Evolutionary conservation across 2,329 filamentous ascomycete genomes (phyloP), one percentile per base, ranked within the genome.

Genomic region (Trichophyton mentagrophytes): DNA sequence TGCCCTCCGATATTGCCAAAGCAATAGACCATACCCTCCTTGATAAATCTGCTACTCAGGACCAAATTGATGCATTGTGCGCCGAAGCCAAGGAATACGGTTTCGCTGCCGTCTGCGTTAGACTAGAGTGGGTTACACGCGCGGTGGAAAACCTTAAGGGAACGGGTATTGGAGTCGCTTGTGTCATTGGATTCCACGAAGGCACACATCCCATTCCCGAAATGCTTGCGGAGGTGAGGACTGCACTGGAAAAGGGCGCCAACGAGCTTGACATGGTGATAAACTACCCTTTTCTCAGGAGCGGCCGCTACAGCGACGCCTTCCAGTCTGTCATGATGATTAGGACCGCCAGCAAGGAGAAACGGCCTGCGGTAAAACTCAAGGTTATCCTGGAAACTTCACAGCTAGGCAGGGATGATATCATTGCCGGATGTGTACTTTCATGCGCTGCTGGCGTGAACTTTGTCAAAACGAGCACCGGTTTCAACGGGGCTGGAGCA

Each of bases 371-470:
- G 74, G 3, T 74, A 1, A 71, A 74, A 22, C 66, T 80, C 46
- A 85, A 85, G 68, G 77, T 84, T 53, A 85, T 85, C 64, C 69
- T 85, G 58, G 82, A 85, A 68, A 83, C 82, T 6, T 79, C 78
- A 0, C 78, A 81, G 66, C 72, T 85, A 17, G 69, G 67, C 2
- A 64, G 68, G 3, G 66, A 73, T 3, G 75, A 84, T 63, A 78
- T 84, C 60, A 74, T 84, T 38, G 80, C 80, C 1, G 82, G 76
- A 0, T 77, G 76, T 17, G 74, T 79, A 22, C 72, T 85, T 46
- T 77, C 79, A 1, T 77, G 76, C 15, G 73, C 77, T 38, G 81
- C 82, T 1, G 76, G 76, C 3, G 79, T 80, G 56, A 80, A 84
- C 65, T 85, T 78, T 64, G 78, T 85, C 63, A 85, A 85, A 72